Base-by-base conservation (phyloP, 2,329 filamentous ascomycete genomes). In the Triangularia setosa region DNA sequence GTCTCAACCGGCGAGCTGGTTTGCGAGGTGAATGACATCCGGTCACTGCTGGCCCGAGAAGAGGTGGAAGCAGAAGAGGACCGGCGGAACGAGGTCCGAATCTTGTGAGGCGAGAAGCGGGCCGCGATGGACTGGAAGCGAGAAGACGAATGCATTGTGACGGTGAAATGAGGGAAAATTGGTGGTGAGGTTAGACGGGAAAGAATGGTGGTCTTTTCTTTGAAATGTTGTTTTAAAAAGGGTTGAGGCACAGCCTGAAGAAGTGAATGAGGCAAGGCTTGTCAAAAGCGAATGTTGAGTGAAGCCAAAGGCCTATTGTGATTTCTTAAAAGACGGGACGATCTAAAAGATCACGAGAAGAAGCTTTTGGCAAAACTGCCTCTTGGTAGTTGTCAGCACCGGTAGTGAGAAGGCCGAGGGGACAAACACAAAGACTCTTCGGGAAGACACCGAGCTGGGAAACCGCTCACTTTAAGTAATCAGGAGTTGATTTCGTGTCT, bases 71-170 rank as follows among this genome's bases (percentile, higher is more conserved):
- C 74, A 11, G 81, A 80, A 1, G 81, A 81, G 11, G 77, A 80
- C 64, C 84, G 81, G 65, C 84, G 83, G 74, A 86, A 79, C 9
- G 83, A 83, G 57, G 79, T 81, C 66, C 83, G 82, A 57, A 87
- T 73, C 68, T 73, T 76, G 59, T 74, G 75, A n/a, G 79, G 75
- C 11, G 81, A 80, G 76, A 86, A 81, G 77, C 83, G 83, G 63
- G 78, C 74, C 63, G 80, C 75, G 73, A 85, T 79, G 66, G 76
- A 73, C 66, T 84, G 79, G 75, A 85, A 80, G 70, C 81, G 80
- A 8, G 80, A 77, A 55, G 77, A 71, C 2, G 40, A 48, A 69
- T 81, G 79, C 81, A 83, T 83, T 48, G 70, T 79, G 73, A 65
- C 63, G 65, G 66, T 35, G 55, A 52, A 24, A 30, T 18, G n/a